Base-by-base conservation (phyloP, 208 protist genomes). In the Trypanosoma lewisi region DNA sequence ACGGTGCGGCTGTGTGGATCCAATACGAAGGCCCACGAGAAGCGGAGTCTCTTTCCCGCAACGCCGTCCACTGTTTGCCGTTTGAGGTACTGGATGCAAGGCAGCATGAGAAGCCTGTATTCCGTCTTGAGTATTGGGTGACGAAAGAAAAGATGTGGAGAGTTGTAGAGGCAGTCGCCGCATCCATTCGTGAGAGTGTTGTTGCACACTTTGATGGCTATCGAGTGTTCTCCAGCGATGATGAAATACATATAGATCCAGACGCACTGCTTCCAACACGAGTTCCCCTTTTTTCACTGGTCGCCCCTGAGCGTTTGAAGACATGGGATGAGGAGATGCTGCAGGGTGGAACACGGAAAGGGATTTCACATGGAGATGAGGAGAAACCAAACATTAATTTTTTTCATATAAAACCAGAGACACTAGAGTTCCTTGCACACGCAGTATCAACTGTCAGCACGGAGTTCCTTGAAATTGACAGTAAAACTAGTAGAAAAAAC, bases 51-150 rank as follows among this genome's bases (percentile, higher is more conserved):
- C 64, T 95, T 7, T 82, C 75, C 8, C 72, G 78, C 12, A 79
- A 80, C 49, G 85, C 85, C 16, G 82, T 92, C 55, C 86, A 93
- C 78, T 95, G 85, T 57, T 69, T 95, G n/a, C 85, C 86, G 12
- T 95, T 95, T 62, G 89, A 95, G 64, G 77, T 58, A 11, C 47
- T 92, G n/a, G 45, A 51, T 30, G 53, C 67, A 25, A 57, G 25
- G n/a, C 34, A 9, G 28, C 31, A 31, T 12, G 25, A 8, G n/a
- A 55, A 70, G 48, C 73, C 62, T 33, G 28, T 71, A 14, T 77
- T 77, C 28, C 55, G 71, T 8, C 25, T 77, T 7, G 71, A 77
- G 48, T 71, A 77, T 60, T 90, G 83, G 82, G 85, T 93, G 11
- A 91, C 82, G 5, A 56, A 64, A 19, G 66, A 70, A 21, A 76